Base-by-base conservation (phyloP, 2,329 filamentous ascomycete species). In the Cercospora brassicicola region DNA sequence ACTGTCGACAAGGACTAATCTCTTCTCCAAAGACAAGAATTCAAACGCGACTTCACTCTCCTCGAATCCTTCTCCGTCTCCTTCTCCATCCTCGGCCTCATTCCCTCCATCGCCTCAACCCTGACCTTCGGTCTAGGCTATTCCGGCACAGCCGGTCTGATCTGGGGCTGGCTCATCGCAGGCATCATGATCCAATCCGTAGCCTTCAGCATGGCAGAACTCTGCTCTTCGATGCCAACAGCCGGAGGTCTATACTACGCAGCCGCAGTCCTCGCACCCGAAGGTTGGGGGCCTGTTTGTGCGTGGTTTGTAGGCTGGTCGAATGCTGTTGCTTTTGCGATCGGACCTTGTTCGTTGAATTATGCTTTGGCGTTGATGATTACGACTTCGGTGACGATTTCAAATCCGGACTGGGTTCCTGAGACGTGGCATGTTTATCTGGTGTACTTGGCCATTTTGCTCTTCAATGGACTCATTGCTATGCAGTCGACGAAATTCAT, bases 191-290 rank as follows among this genome's bases (percentile, higher is more conserved):
- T 79, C 26, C 78, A 79, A 55, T 66, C 74, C 11, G 76, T 76
- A 13, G 78, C 75, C 13, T 73, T 78, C 61, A 75, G 74, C 42
- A 79, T 79, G 78, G 78, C 78, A 4, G 78, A 79, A 66, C 69
- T 80, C 13, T 78, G 77, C 55, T 76, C 74, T 28, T 72, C 73
- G 30, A 78, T 79, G 77, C 76, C 76, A 8, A 76, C 73, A 2
- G 88, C 87, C 1, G 69, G 69, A 11, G 78, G 78, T 9, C 72
- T 79, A 3, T 79, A 80, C 67, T 79, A 74, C 53, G 72, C 73
- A 3, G 59, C 68, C 26, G 77, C 77, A 10, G 77, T 79, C 7
- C 70, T 80, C 6, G 78, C 78, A 20, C 78, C 78, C 15, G 73
- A 76, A 28, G 78, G 76, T 9, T 75, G 72, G 71, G 73, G 72